Conservation (phyloP, 805 yeast genomes). For the Candida lessepsii region DNA sequence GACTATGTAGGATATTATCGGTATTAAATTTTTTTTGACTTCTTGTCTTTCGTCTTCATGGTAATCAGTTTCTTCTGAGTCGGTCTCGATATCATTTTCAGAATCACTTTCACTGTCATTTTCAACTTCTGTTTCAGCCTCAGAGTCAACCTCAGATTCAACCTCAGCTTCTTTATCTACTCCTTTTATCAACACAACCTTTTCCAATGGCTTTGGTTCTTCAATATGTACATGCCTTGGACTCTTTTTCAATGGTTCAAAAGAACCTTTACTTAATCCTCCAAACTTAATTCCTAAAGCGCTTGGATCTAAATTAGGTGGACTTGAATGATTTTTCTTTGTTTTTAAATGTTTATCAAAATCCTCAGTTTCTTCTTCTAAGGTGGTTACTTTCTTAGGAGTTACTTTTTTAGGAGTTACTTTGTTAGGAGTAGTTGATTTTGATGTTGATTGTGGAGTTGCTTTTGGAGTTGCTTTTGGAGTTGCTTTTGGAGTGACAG, state of each 20-base stretch:
- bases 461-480: not conserved
- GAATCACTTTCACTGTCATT: too few relatives aligned
- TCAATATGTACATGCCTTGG: too few relatives aligned
- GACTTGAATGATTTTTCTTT: not conserved
- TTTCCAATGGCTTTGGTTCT: too few relatives aligned
- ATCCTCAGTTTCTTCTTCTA: slow-evolving; percentile 24
- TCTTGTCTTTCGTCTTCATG: not conserved
- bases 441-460: not conserved
- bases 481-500: not conserved
- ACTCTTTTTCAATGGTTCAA: too few relatives aligned
- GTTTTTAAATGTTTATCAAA: slow-evolving; percentile 22
- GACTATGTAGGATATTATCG: slow-evolving; percentile 9
- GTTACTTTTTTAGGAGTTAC: too few relatives aligned
- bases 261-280: slow-evolving; percentile 4
- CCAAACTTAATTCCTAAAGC: slow-evolving; percentile 5
- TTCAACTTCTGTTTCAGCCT: too few relatives aligned
- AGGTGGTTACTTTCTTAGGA: too few relatives aligned
- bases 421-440: not conserved
- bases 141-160: slow-evolving; percentile 8
- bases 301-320: not conserved
- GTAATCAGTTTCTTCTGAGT: slow-evolving; percentile 3
- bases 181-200: too few relatives aligned
- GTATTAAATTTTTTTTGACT: slow-evolving; percentile 1
- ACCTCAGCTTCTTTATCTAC: not conserved
- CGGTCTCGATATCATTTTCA: slow-evolving; percentile 7